phyloP scores from a whole-genome alignment of 108 stramenopile genomes.

The Nitzschia putrida region DNA sequence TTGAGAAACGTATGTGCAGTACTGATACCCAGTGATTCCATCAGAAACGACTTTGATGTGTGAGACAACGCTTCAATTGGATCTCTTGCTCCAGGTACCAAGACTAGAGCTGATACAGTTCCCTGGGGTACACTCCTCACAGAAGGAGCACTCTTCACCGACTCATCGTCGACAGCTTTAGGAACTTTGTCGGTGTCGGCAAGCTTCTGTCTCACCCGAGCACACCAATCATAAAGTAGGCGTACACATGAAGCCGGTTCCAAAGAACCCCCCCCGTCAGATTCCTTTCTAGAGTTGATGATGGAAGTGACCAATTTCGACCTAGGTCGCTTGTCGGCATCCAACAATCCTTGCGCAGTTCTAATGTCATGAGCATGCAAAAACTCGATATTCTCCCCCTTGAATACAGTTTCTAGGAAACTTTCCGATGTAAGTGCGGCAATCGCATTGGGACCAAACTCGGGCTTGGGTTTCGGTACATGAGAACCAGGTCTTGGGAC shows the following conservation, averaged over 20 bases:
- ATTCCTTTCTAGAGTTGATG: conserved; percentile 12
- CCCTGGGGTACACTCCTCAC: neutral
- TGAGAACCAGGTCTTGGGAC: neutral
- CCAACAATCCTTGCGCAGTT: conserved; percentile 44
- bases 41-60: conserved; percentile 16
- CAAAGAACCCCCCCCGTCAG: neutral
- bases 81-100: neutral
- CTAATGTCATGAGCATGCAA: conserved; percentile 35
- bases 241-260: conserved; percentile 18
- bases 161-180: neutral
- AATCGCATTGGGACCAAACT: neutral
- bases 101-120: neutral
- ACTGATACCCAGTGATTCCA: conserved; percentile 28
- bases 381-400: conserved; percentile 15
- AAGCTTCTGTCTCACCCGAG: conserved; percentile 13
- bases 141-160: neutral
- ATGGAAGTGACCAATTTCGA: conserved; percentile 18
- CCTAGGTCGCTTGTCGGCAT: conserved; percentile 14
- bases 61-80: conserved; percentile 31
- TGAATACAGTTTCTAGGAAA: conserved; percentile 8
- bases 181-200: conserved; percentile 8
- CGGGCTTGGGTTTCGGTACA: neutral
- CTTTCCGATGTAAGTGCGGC: conserved; percentile 8
- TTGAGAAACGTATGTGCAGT: conserved; percentile 48
- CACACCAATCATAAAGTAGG: conserved; percentile 24